Base-by-base conservation (phyloP, 352 stramenopile genomes). In the Thraustochytrium sp. region DNA sequence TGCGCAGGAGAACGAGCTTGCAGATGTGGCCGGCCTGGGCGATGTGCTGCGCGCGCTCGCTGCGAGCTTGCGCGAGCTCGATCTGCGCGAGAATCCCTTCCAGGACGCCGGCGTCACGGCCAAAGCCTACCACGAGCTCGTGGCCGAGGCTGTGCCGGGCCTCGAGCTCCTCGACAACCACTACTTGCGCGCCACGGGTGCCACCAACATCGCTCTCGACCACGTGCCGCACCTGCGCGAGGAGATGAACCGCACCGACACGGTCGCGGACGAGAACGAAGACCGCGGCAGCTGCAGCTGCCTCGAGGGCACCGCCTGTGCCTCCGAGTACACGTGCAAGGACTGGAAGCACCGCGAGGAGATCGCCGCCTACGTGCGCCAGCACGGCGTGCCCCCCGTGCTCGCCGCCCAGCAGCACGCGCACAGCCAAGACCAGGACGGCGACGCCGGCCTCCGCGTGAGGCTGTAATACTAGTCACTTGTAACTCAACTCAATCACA, bases 201-300 rank as follows among this genome's bases (percentile, higher is more conserved):
- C 68, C 9, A n/a, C n/a, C n/a, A 44, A 42, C 38, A 29, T 80
- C 0, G 44, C 68, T 42, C 53, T 65, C 13, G 16, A 44, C 5
- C 4, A 8, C 11, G 21, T 80, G 1, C 31, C 31, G 2, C 31
- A 51, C 31, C 31, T 80, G 23, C 48, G 48, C 48, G 68, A 80
- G 38, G 68, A 80, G 26, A 65, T 80, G 51, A 80, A 80, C 42
- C 68, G 68, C 42, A 34, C 26, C n/a, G 68, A 80, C 51, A 80
- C 68, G 11, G 68, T 80, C 16, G 51, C 51, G 13, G 68, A 80
- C 51, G 34, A 63, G 9, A 80, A 80, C 51, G 68, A 80, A 2
- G 68, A 80, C 53, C 68, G 68, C 23, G 68, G n/a, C 9, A 75
- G 68, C 53, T 80, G 68, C 16, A 80, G 68, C 37, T 80, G 68